Evolutionary conservation across 345 rosid genomes (phyloP), one percentile per base, ranked within the genome.

Genomic region (Xanthoceras sorbifolium): DNA sequence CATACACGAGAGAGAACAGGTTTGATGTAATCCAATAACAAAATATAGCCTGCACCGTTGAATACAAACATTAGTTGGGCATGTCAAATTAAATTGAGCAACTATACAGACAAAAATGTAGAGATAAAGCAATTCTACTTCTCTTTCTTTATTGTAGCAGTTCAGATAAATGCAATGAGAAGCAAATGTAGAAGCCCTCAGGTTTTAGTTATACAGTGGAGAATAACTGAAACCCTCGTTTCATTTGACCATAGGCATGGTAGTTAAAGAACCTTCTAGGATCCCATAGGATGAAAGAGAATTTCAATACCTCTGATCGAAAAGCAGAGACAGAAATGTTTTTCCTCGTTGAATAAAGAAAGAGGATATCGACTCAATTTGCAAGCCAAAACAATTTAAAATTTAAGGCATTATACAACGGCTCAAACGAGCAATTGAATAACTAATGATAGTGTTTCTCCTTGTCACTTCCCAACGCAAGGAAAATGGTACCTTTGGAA

Each of bases 1-100:
- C 97, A 69, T 89, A 92, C 12, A 14, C 0, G 18, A 95, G 90
- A 2, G 98, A 95, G 82, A 93, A 92, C 69, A 92, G 25, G 85
- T 92, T 93, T 69, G 98, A 92, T 23, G 99, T 89, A 38, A 95
- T 72, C 99, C 97, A 92, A 76, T 93, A 95, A 79, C 97, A 92
- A 80, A 93, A 92, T 75, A 93, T 83, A 65, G 99, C 98, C 98
- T 95, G 98, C 85, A 76, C 34, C 57, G 23, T 57, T 17, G 17
- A 44, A 76, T 57, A 73, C 31, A 46, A 74, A 3, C 22, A 64
- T 17, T 46, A 6, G 10, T 20, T 48, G 28, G 25, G 40, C 42
- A 46, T 29, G 44, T 63, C n/a, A 22, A 73, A 20, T 9, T 38
- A 22, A 23, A 64, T 9, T 64, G 12, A n/a, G 26, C 32, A 74